Conservation (phyloP, 805 yeast genomes). For the Lipomyces oligophaga region DNA sequence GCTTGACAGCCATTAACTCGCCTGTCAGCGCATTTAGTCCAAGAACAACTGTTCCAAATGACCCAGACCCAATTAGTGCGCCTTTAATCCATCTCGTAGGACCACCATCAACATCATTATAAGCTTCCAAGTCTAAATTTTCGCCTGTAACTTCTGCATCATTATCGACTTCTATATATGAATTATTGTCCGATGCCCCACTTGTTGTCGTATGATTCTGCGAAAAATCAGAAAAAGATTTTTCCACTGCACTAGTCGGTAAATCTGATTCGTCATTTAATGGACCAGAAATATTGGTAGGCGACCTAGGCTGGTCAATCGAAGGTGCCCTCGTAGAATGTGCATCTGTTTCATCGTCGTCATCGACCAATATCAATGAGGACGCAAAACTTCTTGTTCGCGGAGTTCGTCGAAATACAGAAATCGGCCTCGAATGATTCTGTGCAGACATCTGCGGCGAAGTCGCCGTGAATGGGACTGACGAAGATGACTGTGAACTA, state of each 20-base stretch:
- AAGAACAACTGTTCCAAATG: conserved; percentile 87
- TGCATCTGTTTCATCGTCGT: too few relatives aligned
- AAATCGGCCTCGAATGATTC: background rate
- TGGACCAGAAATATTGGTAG: conserved; percentile 4
- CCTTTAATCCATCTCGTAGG: conserved; percentile 91
- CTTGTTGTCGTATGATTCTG: conserved; percentile 14
- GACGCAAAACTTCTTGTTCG: conserved; percentile 7
- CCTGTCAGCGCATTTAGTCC: conserved; percentile 93
- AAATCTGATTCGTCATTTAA: conserved; percentile 4
- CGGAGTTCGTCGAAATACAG: conserved; percentile 1
- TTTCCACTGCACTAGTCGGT: conserved; percentile 4
- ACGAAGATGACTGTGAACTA: conserved; percentile 5
- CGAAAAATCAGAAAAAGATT: conserved; percentile 15
- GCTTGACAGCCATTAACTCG: conserved; percentile 95
- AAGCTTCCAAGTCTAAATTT: conserved; percentile 9
- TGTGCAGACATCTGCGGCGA: background rate
- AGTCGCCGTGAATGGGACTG: background rate
- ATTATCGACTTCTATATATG: conserved; percentile 26
- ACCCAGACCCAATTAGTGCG: conserved; percentile 88
- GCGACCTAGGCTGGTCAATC: background rate
- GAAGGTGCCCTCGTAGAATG: too few relatives aligned
- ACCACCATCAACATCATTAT: conserved; percentile 43
- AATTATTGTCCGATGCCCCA: conserved; percentile 23
- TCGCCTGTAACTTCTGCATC: conserved; percentile 27
- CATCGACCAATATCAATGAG: background rate